Evolutionary conservation across 176 grass and related monocot species (phyloP), one percentile per base, ranked within the genome.

Genomic region (Saccharum officinarum): DNA sequence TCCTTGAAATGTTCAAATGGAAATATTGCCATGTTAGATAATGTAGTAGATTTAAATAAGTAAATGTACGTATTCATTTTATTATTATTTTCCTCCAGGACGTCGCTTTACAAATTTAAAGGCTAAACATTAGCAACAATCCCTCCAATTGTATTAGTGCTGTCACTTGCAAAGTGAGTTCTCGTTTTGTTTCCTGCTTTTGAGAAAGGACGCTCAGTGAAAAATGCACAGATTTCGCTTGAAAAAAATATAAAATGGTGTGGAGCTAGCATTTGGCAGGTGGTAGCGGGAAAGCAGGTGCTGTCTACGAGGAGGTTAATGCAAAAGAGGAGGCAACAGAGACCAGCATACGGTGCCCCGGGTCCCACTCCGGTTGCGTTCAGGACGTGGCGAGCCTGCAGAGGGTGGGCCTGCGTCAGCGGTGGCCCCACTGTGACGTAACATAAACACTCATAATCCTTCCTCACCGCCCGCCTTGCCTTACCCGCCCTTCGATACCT

Each of bases 401-500:
- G 16, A 7, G 84, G 80, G 14, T 80, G 69, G 61, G n/a, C 47
- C 75, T 41, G 40, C 89, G 81, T 87, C 89, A 91, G 6, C 76
- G 0, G 3, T 0, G 76, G 81, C 34, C 0, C 69, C 40, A 55
- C 7, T 0, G 0, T 91, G 89, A 91, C 89, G 85, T 39, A 7
- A 33, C 47, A 54, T 57, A 70, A 52, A 22, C 33, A 0, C 38
- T 0, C 4, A 0, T 28, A 80, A 71, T n/a, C 2, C 14, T 42
- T 66, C 17, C 4, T 63, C 81, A 91, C 89, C 89, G 89, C 89
- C 85, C 81, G 71, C 89, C 89, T 2, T 1, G 0, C 6, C 81
- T 84, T 87, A 80, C 89, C 70, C 89, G 70, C 61, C 3, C 0
- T 0, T 0, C 0, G 10, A 44, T 41, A 76, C 85, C 85, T 75